These are phyloP conservation scores for Cupressus sempervirens DNA, from an alignment of 75 land plant genomes.

Conservation along the genomic window DNA sequence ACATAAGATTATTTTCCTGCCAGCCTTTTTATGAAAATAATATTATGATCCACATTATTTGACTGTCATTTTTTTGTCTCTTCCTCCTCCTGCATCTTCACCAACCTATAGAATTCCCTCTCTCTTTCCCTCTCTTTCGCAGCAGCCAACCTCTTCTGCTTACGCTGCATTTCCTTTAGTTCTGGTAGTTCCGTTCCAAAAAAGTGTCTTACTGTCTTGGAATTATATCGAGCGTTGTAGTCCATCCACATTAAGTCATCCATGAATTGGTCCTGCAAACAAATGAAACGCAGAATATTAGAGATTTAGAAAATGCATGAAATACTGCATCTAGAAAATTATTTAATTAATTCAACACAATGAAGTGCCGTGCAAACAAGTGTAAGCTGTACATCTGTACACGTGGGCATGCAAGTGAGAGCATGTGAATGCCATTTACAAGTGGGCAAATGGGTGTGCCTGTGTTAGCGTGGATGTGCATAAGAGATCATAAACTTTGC, in stretches of 20 bases:
- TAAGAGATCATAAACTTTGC: no score
- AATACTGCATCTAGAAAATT: neutral
- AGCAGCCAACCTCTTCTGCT: neutral
- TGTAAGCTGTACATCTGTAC: neutral
- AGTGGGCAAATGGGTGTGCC: no score
- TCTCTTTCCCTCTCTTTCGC: neutral
- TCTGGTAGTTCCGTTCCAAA: neutral
- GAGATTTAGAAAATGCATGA: neutral
- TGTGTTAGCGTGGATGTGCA: no score
- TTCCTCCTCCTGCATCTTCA: neutral
- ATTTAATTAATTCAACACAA: neutral
- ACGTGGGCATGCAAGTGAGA: no score
- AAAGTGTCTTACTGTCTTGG: neutral
- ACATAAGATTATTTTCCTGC: neutral
- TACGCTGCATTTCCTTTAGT: neutral
- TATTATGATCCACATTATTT: neutral
- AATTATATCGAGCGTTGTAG: neutral
- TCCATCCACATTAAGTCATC: neutral
- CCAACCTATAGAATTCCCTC: neutral
- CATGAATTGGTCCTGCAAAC: neutral
- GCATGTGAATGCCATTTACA: no score
- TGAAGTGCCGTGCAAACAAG: neutral
- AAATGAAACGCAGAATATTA: neutral
- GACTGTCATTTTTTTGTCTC: neutral
- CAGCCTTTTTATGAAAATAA: no score